These are phyloP conservation scores for Saccharomycopsis malanga DNA, from an alignment of 805 yeast genomes.

Conservation along the genomic window DNA sequence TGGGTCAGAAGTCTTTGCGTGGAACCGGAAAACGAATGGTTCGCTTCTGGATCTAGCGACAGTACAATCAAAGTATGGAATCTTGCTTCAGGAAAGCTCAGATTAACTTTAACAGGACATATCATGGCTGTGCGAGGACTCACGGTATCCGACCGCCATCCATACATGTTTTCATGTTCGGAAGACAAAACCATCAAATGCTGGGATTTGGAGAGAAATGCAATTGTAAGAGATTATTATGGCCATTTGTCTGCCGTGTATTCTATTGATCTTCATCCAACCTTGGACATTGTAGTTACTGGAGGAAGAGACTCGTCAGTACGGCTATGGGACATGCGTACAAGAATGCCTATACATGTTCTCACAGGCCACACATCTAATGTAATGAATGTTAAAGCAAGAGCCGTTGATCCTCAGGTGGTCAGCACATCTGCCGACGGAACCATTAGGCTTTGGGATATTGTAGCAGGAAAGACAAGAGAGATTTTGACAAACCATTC, in stretches of 20 bases:
- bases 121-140: slow-evolving; percentile 80
- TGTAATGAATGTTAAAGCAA: slow-evolving; percentile 60
- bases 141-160: slow-evolving; percentile 65
- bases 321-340: slow-evolving; percentile 89
- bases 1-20: slow-evolving; percentile 81
- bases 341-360: slow-evolving; percentile 66
- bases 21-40: slow-evolving; percentile 87
- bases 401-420: slow-evolving; percentile 77
- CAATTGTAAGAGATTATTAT: slow-evolving; percentile 77
- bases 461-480: slow-evolving; percentile 63
- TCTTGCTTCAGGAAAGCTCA: slow-evolving; percentile 59
- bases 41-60: slow-evolving; percentile 87
- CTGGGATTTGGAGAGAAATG: slow-evolving; percentile 91
- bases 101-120: slow-evolving; percentile 82
- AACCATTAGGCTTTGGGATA: slow-evolving; percentile 85
- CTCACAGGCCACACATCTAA: slow-evolving; percentile 77
- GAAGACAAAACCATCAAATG: slow-evolving; percentile 91
- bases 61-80: slow-evolving; percentile 90
- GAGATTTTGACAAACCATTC: slow-evolving; percentile 78
- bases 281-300: slow-evolving; percentile 71
- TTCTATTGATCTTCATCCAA: slow-evolving; percentile 79
- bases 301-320: slow-evolving; percentile 87
- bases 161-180: slow-evolving; percentile 85
- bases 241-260: slow-evolving; percentile 92
- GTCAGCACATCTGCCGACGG: slow-evolving; percentile 78